Evolutionary conservation across 768 basidiomycete genomes (phyloP).

Genomic region (Serendipita sp.): DNA sequence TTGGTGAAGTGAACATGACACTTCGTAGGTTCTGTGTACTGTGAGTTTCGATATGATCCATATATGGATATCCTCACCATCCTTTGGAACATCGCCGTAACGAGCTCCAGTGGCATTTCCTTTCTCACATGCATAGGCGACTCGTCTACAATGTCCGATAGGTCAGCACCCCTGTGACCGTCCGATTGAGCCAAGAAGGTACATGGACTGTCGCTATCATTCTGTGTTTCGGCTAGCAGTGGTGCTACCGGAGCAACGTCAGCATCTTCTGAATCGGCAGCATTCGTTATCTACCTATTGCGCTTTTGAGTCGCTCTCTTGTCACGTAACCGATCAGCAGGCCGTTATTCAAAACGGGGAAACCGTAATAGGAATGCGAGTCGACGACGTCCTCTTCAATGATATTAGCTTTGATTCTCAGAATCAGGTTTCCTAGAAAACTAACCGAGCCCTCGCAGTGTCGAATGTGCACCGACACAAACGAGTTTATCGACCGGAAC

Average conservation of each 20-base stretch:
- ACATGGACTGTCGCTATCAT: slow-evolving; percentile 12
- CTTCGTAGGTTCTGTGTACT: slow-evolving; percentile 42
- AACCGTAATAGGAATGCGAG: slow-evolving; percentile 38
- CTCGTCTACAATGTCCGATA: slow-evolving; percentile 25
- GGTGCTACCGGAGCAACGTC: slow-evolving; percentile 12
- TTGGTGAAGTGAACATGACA: slow-evolving; percentile 41
- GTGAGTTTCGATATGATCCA: not conserved
- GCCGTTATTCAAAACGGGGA: slow-evolving; percentile 39
- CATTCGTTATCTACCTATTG: slow-evolving; percentile 18
- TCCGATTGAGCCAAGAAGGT: slow-evolving; percentile 5
- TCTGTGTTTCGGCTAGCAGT: slow-evolving; percentile 12
- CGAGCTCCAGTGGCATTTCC: slow-evolving; percentile 52
- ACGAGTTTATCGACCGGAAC: slow-evolving; percentile 32
- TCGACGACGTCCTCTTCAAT: slow-evolving; percentile 26
- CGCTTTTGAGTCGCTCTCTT: slow-evolving; percentile 32
- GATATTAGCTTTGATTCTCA: not conserved
- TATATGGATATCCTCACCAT: slow-evolving; percentile 25
- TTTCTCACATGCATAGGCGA: slow-evolving; percentile 46
- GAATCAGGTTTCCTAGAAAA: not conserved
- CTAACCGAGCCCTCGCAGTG: slow-evolving; percentile 34
- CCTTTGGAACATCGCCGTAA: slow-evolving; percentile 61
- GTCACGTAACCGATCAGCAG: slow-evolving; percentile 43
- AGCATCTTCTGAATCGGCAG: not conserved
- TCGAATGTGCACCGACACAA: slow-evolving; percentile 28
- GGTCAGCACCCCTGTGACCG: slow-evolving; percentile 14